Evolutionary conservation across 1,284 basidiomycete species (phyloP).

Genomic region (Moesziomyces aphidis): DNA sequence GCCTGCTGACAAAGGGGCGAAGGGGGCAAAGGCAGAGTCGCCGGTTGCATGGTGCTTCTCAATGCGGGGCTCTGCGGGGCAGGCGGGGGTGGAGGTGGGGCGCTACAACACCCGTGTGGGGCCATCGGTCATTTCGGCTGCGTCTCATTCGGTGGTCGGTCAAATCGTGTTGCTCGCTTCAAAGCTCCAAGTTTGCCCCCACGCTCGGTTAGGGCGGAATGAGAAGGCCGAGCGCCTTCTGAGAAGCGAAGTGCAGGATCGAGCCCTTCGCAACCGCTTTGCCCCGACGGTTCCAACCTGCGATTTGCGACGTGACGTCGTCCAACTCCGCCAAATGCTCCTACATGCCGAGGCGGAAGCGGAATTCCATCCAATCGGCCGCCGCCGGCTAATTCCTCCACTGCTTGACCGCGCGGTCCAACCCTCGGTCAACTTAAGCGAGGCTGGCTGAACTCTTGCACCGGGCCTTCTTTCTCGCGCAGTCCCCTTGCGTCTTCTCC

Average conservation of each 20-base stretch:
- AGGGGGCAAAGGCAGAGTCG: too few species aligned
- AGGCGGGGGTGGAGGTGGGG: too few species aligned
- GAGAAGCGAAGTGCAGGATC: too few species aligned
- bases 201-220: background rate
- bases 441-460: background rate
- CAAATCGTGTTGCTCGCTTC: background rate
- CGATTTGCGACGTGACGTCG: background rate
- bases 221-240: background rate
- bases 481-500: too few species aligned
- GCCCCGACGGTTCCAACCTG: background rate
- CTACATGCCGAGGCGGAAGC: constrained; percentile 3
- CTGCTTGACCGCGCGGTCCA: background rate
- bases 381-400: background rate
- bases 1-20: too few species aligned
- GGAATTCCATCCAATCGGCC: background rate
- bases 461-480: too few species aligned
- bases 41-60: too few species aligned
- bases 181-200: background rate
- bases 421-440: background rate
- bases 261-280: background rate
- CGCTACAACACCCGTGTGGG: too few species aligned
- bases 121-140: background rate
- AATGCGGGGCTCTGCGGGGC: too few species aligned
- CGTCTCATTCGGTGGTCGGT: background rate
- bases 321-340: background rate